Evolutionary conservation across 495 filamentous ascomycete species (phyloP).

Genomic region (Podospora pseudoanserina): DNA sequence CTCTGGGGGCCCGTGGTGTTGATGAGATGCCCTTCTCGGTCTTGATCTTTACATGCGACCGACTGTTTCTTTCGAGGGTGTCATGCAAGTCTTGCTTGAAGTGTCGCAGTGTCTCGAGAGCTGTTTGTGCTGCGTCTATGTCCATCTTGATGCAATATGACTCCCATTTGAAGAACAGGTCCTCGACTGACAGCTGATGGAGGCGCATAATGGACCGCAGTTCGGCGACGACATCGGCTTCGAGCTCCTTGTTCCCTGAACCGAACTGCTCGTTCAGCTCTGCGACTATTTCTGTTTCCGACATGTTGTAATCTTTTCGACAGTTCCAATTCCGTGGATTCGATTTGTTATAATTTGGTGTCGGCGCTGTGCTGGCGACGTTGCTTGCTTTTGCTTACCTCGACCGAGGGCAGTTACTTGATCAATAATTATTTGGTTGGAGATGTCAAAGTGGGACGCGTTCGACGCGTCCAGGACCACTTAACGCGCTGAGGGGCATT

Average conservation of each 20-base stretch:
- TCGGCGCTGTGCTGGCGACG: not conserved
- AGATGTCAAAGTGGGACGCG: constrained; percentile 2
- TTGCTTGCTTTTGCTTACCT: not conserved
- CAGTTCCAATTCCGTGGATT: constrained; percentile 2
- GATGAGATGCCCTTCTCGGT: constrained; percentile 59
- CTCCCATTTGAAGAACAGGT: constrained; percentile 97
- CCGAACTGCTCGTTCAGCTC: constrained; percentile 72
- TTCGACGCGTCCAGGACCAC: constrained; percentile 20
- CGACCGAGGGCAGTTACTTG: not conserved
- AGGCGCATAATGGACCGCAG: constrained; percentile 79
- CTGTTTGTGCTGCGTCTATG: constrained; percentile 64
- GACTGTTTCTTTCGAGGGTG: constrained; percentile 64
- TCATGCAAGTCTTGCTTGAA: constrained; percentile 89
- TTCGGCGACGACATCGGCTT: constrained; percentile 71
- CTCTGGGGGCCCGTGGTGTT: constrained; percentile 57
- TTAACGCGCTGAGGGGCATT: constrained; percentile 27
- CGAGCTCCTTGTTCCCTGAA: constrained; percentile 47
- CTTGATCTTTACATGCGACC: constrained; percentile 49
- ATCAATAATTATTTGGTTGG: constrained; percentile 6
- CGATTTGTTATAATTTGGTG: constrained; percentile 19
- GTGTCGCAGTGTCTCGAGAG: constrained; percentile 61
- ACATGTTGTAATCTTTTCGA: constrained; percentile 38
- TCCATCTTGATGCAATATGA: constrained; percentile 92
- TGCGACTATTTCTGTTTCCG: constrained; percentile 38
- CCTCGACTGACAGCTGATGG: constrained; percentile 69